Conservation (phyloP, 768 basidiomycete genomes). For the Leccinum variicolor region DNA sequence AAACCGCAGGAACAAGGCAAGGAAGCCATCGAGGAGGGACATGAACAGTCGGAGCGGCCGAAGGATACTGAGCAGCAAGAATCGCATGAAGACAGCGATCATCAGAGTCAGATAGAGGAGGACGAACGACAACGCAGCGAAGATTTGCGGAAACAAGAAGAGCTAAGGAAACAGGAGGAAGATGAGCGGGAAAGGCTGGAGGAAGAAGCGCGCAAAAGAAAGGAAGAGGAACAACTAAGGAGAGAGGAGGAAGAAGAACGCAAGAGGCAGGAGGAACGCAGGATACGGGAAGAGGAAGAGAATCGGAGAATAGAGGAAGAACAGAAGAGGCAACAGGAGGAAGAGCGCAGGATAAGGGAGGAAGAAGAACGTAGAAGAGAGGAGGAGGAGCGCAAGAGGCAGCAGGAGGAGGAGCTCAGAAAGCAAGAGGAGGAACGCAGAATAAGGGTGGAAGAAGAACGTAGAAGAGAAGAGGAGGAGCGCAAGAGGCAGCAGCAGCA, state of each 20-base stretch:
- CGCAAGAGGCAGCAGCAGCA: slow-evolving; percentile 27
- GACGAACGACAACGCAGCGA: background rate
- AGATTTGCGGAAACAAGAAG: slow-evolving; percentile 20
- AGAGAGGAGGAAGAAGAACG: slow-evolving; percentile 10
- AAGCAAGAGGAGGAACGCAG: background rate
- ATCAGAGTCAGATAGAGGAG: background rate
- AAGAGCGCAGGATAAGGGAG: background rate
- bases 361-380: slow-evolving; percentile 4
- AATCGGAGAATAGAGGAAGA: slow-evolving; percentile 31
- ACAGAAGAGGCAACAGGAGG: slow-evolving; percentile 41
- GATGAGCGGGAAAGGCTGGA: slow-evolving; percentile 45
- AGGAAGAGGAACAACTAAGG: slow-evolving; percentile 15
- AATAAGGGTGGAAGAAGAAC: slow-evolving; percentile 5
- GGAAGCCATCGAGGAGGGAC: slow-evolving; percentile 10
- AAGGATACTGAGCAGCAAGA: background rate
- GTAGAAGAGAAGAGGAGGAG: slow-evolving; percentile 10
- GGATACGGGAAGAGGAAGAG: background rate
- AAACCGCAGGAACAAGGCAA: slow-evolving; percentile 4
- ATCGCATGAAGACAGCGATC: background rate
- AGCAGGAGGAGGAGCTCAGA: background rate
- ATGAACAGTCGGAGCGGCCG: background rate
- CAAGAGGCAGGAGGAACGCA: slow-evolving; percentile 9
- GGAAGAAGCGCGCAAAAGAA: slow-evolving; percentile 22
- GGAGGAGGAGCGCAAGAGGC: too few relatives aligned
- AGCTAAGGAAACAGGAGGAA: slow-evolving; percentile 25